Evolutionary conservation across 768 basidiomycete species (phyloP), one percentile per base, ranked within the genome.

Genomic region (Russula brevipes): DNA sequence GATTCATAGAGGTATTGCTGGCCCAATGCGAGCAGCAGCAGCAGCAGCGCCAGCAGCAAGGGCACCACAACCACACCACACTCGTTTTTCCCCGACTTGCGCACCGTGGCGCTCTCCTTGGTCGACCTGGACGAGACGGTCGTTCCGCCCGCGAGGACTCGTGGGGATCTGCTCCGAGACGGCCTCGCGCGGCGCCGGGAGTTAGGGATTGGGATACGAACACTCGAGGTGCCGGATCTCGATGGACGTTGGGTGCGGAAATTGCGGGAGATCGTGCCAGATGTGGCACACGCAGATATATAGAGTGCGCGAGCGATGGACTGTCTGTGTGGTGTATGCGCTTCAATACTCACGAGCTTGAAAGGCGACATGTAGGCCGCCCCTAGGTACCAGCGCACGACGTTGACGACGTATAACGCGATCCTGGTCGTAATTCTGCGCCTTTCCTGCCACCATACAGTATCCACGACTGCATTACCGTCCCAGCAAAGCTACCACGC

Each of bases 61-160:
- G 7, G 4, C 31, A n/a, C 17, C 14, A n/a, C n/a, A n/a, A n/a
- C n/a, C n/a, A n/a, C n/a, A n/a, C n/a, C n/a, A n/a, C n/a, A 17
- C 17, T 31, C 17, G 2, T 8, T 41, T 24, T 24, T 49, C 17
- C 60, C 60, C 4, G 17, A 41, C 4, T 41, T 55, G 31, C 31
- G 54, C 53, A 33, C 46, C 17, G 19, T 61, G 31, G 56, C 55
- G 30, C 54, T 56, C 19, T 35, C 47, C n/a, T 16, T 61, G 30
- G 60, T 56, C 39, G 54, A 56, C 31, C n/a, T 56, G 14, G 60
- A 55, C 45, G 60, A 61, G 46, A 36, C 12, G 5, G 46, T 44
- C 24, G 31, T 7, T 24, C 60, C 38, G 31, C 53, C 45, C 3
- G 9, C 17, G 46, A 16, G 38, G 24, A 19, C 46, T 1, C 60